Evolutionary conservation across 192 early-diverging fungal genomes (phyloP), one percentile per base, ranked within the genome.

Genomic region (Coemansia sp.): DNA sequence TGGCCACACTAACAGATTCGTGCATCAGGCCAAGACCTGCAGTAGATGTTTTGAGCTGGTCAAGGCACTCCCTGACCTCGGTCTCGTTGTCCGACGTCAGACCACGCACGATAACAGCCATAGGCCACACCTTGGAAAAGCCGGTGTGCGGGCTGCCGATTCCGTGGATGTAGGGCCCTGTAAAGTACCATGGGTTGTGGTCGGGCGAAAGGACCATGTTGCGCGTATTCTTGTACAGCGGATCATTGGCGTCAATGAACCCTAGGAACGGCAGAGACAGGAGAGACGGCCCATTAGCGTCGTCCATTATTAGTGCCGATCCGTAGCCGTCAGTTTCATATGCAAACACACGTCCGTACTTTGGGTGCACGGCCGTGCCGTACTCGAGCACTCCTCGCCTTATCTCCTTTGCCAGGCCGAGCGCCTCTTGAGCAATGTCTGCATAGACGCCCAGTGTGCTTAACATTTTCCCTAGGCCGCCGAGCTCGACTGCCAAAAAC

Each of bases 261-360:
- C 87, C 90, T 11, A 90, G 63, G 23, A 87, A 77, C 1, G 89
- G 89, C 41, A 92, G 62, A 11, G 84, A 84, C 8, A 92, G 62
- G 7, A 92, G 81, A 7, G 85, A 83, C 2, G 90, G 90, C 11
- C 87, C 82, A 48, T 89, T 91, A 6, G 90, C 90, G 55, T 92
- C 90, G 64, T 92, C 90, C 87, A 90, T 90, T 12, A 92, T 62
- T 12, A 89, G 65, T 1, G 68, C 39, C 1, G 85, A 88, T 15
- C 90, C 89, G 55, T 84, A 91, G 24, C 90, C 90, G 58, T 92
- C 90, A n/a, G 88, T 81, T 69, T 92, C 90, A 60, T 87, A 92
- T 0, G 84, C 89, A 77, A 88, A 89, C 14, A 92, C 71, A 33
- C 72, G 52, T 2, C 89, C 88, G 64, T 83, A 77, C 39, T 63